Evolutionary conservation across 139 green algal species (phyloP).

Genomic region (Chlorella vulgaris): DNA sequence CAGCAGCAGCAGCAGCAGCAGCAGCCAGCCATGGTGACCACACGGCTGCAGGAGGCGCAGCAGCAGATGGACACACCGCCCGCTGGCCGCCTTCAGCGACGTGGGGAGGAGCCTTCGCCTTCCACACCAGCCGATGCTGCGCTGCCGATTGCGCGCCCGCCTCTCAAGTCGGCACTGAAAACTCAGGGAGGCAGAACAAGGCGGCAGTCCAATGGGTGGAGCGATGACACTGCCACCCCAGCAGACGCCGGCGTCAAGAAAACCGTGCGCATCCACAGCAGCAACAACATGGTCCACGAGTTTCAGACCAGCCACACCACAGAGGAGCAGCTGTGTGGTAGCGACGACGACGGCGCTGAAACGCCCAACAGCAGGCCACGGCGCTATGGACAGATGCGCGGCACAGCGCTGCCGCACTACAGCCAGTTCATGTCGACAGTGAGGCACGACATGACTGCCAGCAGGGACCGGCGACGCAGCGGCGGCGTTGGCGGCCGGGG

Average conservation of each 20-base stretch:
- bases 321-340: neutral
- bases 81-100: neutral
- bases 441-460: neutral
- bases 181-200: neutral
- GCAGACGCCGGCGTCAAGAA: slow-evolving; percentile 29
- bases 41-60: slow-evolving; percentile 25
- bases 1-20: neutral
- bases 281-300: slow-evolving; percentile 37
- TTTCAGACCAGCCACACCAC: slow-evolving; percentile 27
- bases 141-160: neutral
- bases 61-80: slow-evolving; percentile 26
- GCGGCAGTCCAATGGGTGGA: neutral
- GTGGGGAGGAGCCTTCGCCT: neutral
- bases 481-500: neutral
- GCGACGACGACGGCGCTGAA: neutral
- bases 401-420: neutral
- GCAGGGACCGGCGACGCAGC: neutral
- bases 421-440: neutral
- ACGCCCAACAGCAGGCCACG: neutral
- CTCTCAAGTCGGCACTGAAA: neutral
- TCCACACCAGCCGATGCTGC: neutral
- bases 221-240: neutral
- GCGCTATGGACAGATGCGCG: neutral
- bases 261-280: slow-evolving; percentile 39
- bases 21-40: slow-evolving; percentile 9